phyloP scores from a whole-genome alignment of 2,329 filamentous ascomycete genomes.

The Aureobasidium sp. region DNA sequence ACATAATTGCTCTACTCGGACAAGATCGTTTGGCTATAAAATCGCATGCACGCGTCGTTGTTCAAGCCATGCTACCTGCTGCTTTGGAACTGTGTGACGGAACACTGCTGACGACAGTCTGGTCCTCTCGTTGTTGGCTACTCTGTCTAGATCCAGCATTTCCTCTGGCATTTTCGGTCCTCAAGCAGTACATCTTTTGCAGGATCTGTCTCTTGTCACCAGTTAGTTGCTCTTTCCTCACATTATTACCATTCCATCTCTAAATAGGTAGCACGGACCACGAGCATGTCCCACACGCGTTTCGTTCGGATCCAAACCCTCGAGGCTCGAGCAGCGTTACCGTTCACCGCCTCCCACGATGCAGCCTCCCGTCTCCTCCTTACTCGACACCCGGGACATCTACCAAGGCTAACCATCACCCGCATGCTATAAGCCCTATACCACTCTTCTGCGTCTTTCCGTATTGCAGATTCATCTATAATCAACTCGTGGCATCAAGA shows the following conservation, averaged over 20 bases:
- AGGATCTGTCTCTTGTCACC: background rate
- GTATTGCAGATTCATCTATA: background rate
- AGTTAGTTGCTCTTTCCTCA: background rate
- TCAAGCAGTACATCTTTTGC: background rate
- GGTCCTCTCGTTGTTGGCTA: background rate
- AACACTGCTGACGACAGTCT: background rate
- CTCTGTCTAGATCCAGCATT: background rate
- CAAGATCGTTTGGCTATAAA: background rate
- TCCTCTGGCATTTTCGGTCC: background rate
- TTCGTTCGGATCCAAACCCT: background rate
- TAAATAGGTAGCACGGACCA: background rate
- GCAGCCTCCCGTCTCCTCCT: background rate
- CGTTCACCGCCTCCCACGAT: background rate
- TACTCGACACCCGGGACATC: background rate
- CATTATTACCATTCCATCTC: background rate
- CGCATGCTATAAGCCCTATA: background rate
- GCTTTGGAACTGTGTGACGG: background rate
- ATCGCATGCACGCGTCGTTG: background rate
- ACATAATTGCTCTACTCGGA: background rate
- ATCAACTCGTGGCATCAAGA: background rate
- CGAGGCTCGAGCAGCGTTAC: slow-evolving; percentile 4
- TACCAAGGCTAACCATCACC: background rate
- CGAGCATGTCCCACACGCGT: slow-evolving; percentile 2
- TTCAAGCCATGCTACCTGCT: background rate
- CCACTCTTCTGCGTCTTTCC: background rate